These are phyloP conservation scores for Verruconis gallopava DNA, from an alignment of 2,329 filamentous ascomycete species.

Conservation along the genomic window DNA sequence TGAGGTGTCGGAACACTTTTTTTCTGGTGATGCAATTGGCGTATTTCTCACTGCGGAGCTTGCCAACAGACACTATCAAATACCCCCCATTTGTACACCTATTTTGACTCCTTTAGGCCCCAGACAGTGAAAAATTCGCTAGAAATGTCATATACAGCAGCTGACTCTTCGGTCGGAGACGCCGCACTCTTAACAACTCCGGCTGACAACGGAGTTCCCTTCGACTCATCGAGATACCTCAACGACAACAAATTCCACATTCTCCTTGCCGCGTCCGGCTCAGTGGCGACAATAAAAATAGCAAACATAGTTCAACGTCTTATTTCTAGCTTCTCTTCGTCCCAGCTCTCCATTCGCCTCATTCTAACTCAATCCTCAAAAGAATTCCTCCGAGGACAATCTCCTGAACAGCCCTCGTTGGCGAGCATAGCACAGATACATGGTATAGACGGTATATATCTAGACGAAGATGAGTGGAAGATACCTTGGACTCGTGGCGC, in stretches of 20 bases:
- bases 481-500: slow-evolving; percentile 64
- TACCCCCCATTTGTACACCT: no score
- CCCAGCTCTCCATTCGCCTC: slow-evolving; percentile 64
- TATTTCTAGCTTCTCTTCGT: slow-evolving; percentile 20
- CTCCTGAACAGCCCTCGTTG: slow-evolving; percentile 61
- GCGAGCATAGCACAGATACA: slow-evolving; percentile 44
- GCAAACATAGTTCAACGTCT: slow-evolving; percentile 41
- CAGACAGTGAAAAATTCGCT: no score
- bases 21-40: slow-evolving; percentile 1
- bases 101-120: no score
- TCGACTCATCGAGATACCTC: slow-evolving; percentile 13
- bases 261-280: slow-evolving; percentile 54
- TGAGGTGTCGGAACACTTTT: no score
- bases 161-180: no score
- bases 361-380: slow-evolving; percentile 63
- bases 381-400: slow-evolving; percentile 65
- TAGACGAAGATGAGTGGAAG: slow-evolving; percentile 77
- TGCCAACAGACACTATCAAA: no score
- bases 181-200: no score
- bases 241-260: slow-evolving; percentile 46
- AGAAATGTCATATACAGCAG: no score
- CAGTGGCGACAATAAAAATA: slow-evolving; percentile 79
- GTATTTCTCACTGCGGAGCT: no score
- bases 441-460: slow-evolving; percentile 69
- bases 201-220: background rate